Percentiles rank a stretch among this genome's conserved stretches.
These are phyloP conservation scores for Yamadazyma dushanensis DNA, from an alignment of 1,139 yeast species.

Conservation along the genomic window DNA sequence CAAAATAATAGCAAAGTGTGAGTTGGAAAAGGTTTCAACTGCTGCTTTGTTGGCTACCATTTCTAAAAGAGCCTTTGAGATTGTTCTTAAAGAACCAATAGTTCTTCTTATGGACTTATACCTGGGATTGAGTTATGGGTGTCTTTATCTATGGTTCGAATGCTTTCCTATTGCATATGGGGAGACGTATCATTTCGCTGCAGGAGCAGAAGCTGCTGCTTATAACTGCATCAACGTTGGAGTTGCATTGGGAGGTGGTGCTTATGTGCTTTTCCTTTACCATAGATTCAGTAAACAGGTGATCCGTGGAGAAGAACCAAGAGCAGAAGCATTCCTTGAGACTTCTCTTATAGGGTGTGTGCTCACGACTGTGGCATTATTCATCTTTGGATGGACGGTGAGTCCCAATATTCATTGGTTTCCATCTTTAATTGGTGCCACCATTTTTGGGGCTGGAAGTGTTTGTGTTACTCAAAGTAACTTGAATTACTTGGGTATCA, in stretches of 20 bases:
- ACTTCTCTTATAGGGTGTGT: conserved; percentile 39
- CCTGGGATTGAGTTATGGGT: conserved; percentile 30
- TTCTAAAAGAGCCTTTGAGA: conserved; percentile 31
- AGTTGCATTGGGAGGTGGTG: conserved; percentile 19
- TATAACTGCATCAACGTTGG: conserved; percentile 25
- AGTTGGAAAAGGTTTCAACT: conserved; percentile 34
- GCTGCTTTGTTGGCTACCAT: conserved; percentile 21
- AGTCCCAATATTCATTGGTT: conserved; percentile 31
- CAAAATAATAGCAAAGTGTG: conserved; percentile 41
- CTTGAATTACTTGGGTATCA: conserved; percentile 59
- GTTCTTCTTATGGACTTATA: conserved; percentile 31
- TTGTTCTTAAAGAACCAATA: conserved; percentile 30
- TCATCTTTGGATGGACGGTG: conserved; percentile 35
- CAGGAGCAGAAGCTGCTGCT: conserved; percentile 28
- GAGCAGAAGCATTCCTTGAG: conserved; percentile 63
- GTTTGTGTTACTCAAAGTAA: conserved; percentile 31
- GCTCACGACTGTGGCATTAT: conserved; percentile 30
- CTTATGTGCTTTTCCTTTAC: conserved; percentile 22
- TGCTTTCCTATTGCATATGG: conserved; percentile 32
- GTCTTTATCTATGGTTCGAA: conserved; percentile 34
- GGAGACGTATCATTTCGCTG: conserved; percentile 23
- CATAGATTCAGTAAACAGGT: conserved; percentile 25
- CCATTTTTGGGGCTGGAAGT: conserved; percentile 27
- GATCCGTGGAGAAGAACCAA: conserved; percentile 35
- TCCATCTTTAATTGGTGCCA: conserved; percentile 31